Evolutionary conservation across 75 land plant genomes (phyloP), one percentile per base, ranked within the genome.

Genomic region (Pinus taeda): DNA sequence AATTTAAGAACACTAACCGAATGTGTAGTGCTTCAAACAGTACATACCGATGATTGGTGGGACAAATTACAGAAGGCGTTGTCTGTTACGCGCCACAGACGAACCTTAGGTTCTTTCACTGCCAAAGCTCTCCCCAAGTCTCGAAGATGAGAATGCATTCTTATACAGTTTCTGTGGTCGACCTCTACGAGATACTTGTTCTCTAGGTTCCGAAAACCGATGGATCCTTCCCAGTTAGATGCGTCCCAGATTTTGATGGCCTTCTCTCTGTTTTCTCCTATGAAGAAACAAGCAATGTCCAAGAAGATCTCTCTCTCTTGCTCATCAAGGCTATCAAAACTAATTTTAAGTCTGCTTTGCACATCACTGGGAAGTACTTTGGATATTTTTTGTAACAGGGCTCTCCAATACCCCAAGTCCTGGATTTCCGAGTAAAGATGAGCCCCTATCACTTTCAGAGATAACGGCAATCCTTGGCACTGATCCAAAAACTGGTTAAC

Each of bases 271-370:
- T 67, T 15, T 67, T 37, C 71, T 2, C 21, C 45, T 3, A 39
- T 18, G 39, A 67, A 67, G 71, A 67, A 67, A n/a, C 71, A 67
- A 1, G 71, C 71, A 18, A 67, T 37, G 20, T 67, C 71, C 21
- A 67, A 30, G 45, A 67, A 67, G 20, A 67, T 67, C 0, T 67
- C 21, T 15, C 24, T 30, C 39, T 64, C 67, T 30, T 64, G 5
- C 15, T 64, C 39, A 33, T 33, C 39, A 5, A 64, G 37, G 15
- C 6, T 36, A 30, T 64, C 67, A 13, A 30, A 30, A 13, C 39
- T 64, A 15, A 64, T 30, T 64, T 5, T 64, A 15, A 64, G 24
- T 18, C 5, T 64, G 2, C 6, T 5, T 15, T 15, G 30, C 15
- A 64, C 33, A 30, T 64, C 17, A 0, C 1, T 4, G 17, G 67